A percentile compares a stretch with the other conserved stretches of the same genome.
These are phyloP conservation scores for Exserohilum turcica DNA, from an alignment of 2,329 filamentous ascomycete genomes.

Conservation along the genomic window DNA sequence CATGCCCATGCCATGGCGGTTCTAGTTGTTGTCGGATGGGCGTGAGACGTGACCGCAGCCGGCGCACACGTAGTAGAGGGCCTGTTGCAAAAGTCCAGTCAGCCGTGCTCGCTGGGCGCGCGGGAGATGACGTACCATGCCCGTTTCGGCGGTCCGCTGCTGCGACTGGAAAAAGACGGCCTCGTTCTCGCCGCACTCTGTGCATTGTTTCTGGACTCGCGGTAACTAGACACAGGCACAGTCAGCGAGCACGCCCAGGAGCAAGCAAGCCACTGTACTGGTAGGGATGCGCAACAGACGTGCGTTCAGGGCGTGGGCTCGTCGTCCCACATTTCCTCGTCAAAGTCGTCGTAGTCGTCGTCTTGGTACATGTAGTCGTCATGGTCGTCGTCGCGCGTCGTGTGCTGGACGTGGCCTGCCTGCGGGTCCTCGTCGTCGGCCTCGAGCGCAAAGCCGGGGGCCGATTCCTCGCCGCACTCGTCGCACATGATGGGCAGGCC, in stretches of 20 bases:
- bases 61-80: conserved; percentile 76
- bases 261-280: conserved; percentile 42
- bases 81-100: conserved; percentile 46
- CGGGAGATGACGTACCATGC: conserved; percentile 72
- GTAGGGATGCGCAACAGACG: conserved; percentile 16
- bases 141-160: conserved; percentile 93
- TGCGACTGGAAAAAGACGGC: conserved; percentile 99
- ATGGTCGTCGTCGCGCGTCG: conserved; percentile 13
- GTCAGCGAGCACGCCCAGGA: conserved; percentile 48
- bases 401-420: conserved; percentile 26
- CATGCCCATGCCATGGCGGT: conserved; percentile 18
- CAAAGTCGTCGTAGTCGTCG: conserved; percentile 32
- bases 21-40: conserved; percentile 17
- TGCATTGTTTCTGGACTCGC: conserved; percentile 83
- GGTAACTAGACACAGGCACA: conserved; percentile 72
- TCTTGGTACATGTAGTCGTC: conserved; percentile 19
- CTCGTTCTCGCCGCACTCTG: conserved; percentile 81
- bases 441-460: conserved; percentile 53
- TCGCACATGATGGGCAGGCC: conserved; percentile 62
- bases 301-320: conserved; percentile 38
- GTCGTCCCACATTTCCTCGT: conserved; percentile 40
- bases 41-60: conserved; percentile 86
- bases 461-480: conserved; percentile 55
- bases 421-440: conserved; percentile 46
- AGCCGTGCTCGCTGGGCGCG: conserved; percentile 7